Base-by-base conservation (phyloP, 306 rosid species). In the Ammopiptanthus mongolicus region DNA sequence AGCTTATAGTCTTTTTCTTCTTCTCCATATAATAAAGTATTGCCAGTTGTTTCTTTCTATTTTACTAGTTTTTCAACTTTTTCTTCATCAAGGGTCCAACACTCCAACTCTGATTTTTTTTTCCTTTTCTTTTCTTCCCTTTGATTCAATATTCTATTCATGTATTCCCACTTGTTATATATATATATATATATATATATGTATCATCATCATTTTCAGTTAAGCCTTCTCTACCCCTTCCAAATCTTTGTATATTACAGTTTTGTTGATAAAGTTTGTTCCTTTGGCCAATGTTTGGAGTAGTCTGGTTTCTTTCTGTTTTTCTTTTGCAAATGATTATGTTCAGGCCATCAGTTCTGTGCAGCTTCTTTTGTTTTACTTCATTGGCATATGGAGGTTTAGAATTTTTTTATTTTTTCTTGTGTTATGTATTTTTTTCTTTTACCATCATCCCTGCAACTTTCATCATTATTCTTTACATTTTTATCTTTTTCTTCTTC, bases 381-480 rank as follows among this genome's bases (percentile, higher is more conserved):
- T 57, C 13, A 57, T 80, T 84, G 84, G 79, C 81, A 41, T 86
- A 71, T 85, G 71, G 74, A 68, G 14, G 4, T 56, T 52, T 77
- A 18, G 70, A 83, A 67, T 52, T 73, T 74, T 59, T 50, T 9
- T 50, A 76, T 6, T 42, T 36, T 65, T 44, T 17, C 0, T 28
- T 55, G 21, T 56, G 2, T 8, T 7, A 51, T 48, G 37, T n/a
- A 11, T 21, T 74, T 77, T 57, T 36, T 57, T 12, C 66, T 31
- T 77, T 37, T 12, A 8, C 60, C 31, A 41, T 21, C 41, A 75
- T 69, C 65, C n/a, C 88, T 80, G 81, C 71, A 82, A 80, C 58
- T 55, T 77, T 75, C 93, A 87, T 82, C 90, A 88, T 87, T 84
- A 78, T 78, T 75, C 53, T 78, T 23, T 65, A 31, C 79, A 64